Percentiles rank a stretch among this genome's conserved stretches.
These are phyloP conservation scores for Xylaria bambusicola DNA, from an alignment of 495 filamentous ascomycete species.

Conservation along the genomic window DNA sequence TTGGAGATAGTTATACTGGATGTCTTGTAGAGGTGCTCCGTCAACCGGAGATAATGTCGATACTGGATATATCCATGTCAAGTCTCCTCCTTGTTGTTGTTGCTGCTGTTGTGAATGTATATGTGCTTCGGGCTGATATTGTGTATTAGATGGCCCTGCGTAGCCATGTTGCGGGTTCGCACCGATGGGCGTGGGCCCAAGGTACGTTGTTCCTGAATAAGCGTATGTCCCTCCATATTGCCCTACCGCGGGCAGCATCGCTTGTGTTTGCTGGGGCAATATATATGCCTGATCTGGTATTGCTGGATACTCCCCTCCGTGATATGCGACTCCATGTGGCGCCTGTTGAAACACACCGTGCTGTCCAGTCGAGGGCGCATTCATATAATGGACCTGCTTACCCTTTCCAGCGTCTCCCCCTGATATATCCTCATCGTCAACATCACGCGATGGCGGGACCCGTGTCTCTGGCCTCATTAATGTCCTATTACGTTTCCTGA, in stretches of 20 bases:
- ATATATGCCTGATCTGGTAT: conserved; percentile 8
- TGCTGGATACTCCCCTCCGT: conserved; percentile 9
- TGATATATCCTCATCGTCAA: neutral
- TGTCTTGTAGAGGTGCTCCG: neutral
- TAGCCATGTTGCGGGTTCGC: conserved; percentile 13
- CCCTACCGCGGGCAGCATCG: neutral
- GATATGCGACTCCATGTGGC: neutral
- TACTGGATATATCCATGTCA: conserved; percentile 7
- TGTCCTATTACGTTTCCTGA: conserved; percentile 17
- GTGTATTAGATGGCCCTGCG: conserved; percentile 13
- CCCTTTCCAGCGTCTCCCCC: conserved; percentile 15
- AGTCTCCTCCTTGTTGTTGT: neutral
- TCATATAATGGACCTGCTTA: conserved; percentile 1
- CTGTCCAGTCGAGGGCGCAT: neutral
- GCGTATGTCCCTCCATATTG: neutral
- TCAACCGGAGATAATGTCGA: neutral
- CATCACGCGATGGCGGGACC: neutral
- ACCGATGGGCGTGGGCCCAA: neutral
- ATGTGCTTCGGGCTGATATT: conserved; percentile 20
- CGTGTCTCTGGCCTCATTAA: conserved; percentile 1
- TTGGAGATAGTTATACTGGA: conserved; percentile 8
- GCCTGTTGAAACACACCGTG: neutral
- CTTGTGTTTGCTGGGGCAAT: neutral
- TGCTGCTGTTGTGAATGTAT: conserved; percentile 3
- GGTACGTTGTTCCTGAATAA: neutral